Percentiles rank a stretch among this genome's conserved stretches.
Conservation (phyloP, 1,139 yeast species). For the Nakaseomyces sp. region DNA sequence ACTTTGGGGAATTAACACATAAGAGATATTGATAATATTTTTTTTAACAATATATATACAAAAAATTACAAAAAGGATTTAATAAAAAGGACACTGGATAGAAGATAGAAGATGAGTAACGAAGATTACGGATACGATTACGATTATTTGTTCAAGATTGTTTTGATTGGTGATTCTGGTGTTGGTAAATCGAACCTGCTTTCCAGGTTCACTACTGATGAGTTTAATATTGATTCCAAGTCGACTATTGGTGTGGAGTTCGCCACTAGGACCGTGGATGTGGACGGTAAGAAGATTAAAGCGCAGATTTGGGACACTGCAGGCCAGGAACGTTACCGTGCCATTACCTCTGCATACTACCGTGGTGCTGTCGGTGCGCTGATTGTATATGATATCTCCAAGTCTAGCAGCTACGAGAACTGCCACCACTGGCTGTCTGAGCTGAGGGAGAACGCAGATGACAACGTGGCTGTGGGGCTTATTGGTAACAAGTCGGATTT, state of each 20-base stretch:
- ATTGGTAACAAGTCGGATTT: conserved; percentile 96
- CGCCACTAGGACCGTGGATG: conserved; percentile 91
- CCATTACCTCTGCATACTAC: conserved; percentile 94
- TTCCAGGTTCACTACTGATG: conserved; percentile 90
- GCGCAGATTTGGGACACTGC: conserved; percentile 99
- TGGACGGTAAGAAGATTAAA: conserved; percentile 90
- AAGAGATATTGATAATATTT: too few species aligned
- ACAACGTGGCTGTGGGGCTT: conserved; percentile 89
- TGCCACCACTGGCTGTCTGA: conserved; percentile 94
- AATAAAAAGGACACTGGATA: too few species aligned
- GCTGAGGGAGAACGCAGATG: conserved; percentile 92
- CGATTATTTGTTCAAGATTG: conserved; percentile 91
- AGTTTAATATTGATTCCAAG: conserved; percentile 87
- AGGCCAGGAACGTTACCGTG: conserved; percentile 97
- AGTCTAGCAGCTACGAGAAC: conserved; percentile 86
- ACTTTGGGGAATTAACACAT: too few species aligned
- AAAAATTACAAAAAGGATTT: too few species aligned
- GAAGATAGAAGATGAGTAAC: conserved; percentile 34
- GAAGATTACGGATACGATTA: conserved; percentile 87
- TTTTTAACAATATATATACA: too few species aligned
- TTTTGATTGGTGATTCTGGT: conserved; percentile 94
- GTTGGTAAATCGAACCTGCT: conserved; percentile 94
- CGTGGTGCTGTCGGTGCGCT: conserved; percentile 98
- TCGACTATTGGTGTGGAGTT: conserved; percentile 97
- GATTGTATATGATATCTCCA: conserved; percentile 90